phyloP scores from a whole-genome alignment of 768 basidiomycete species.

The Rhodotorula toruloides region DNA sequence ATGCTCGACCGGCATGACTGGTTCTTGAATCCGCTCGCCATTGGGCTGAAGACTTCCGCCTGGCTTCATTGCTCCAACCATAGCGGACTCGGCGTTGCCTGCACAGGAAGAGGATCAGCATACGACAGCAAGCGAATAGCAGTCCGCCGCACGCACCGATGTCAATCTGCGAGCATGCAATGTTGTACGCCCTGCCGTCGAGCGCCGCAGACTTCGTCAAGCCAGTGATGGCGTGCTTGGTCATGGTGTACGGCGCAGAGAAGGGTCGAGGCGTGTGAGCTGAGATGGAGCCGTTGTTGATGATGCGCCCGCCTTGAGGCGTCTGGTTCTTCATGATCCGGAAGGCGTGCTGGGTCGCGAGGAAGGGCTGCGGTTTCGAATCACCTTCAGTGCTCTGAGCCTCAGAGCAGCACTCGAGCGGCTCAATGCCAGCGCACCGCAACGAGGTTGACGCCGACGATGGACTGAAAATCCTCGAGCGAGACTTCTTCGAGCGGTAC shows the following conservation, averaged over 20 bases:
- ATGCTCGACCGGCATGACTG: constrained; percentile 65
- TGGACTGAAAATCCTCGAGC: constrained; percentile 59
- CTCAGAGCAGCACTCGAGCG: no score
- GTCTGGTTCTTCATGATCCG: constrained; percentile 65
- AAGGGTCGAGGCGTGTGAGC: constrained; percentile 65
- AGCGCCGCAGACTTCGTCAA: constrained; percentile 70
- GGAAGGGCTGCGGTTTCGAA: constrained; percentile 50
- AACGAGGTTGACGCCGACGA: constrained; percentile 66
- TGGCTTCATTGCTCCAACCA: constrained; percentile 52
- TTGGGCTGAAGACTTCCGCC: constrained; percentile 64
- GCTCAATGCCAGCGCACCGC: constrained; percentile 46
- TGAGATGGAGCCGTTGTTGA: constrained; percentile 79
- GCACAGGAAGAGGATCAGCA: background rate
- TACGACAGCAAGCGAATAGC: background rate
- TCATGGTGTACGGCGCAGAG: constrained; percentile 60
- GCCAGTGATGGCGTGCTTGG: constrained; percentile 74
- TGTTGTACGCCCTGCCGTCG: constrained; percentile 67
- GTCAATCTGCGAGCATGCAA: constrained; percentile 75
- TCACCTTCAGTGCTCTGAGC: background rate
- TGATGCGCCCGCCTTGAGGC: constrained; percentile 65
- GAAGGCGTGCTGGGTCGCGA: constrained; percentile 72
- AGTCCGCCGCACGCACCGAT: constrained; percentile 54
- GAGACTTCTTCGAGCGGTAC: constrained; percentile 60
- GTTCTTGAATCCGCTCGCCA: constrained; percentile 57
- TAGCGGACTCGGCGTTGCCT: constrained; percentile 68